Percentiles rank a stretch among this genome's conserved stretches.
These are phyloP conservation scores for Colletotrichum eleusines DNA, from an alignment of 2,329 filamentous ascomycete genomes.

Conservation along the genomic window DNA sequence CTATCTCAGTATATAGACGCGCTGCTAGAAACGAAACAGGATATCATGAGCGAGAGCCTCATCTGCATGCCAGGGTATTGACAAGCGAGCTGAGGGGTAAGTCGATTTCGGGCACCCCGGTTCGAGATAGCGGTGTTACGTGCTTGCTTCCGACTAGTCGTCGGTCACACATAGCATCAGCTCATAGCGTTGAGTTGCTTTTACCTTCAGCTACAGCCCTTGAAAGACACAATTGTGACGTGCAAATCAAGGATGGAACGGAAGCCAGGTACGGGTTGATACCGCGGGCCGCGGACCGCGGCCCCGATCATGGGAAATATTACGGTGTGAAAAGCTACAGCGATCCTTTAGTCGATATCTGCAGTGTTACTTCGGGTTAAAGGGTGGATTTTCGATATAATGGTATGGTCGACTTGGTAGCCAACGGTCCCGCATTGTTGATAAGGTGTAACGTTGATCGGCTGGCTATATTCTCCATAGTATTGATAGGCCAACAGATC, in stretches of 20 bases:
- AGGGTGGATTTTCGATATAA: not conserved
- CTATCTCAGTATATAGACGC: not conserved
- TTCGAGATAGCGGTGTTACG: not conserved
- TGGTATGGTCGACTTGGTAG: not conserved
- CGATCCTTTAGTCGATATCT: too few species aligned
- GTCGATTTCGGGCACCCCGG: not conserved
- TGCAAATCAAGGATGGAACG: not conserved
- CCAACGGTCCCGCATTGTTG: not conserved
- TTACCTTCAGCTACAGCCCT: not conserved
- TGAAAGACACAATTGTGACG: not conserved
- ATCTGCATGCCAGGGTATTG: not conserved
- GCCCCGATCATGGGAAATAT: not conserved
- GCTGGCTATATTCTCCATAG: not conserved
- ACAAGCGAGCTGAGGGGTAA: not conserved
- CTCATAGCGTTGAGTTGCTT: not conserved
- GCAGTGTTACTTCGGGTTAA: not conserved
- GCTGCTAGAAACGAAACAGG: not conserved
- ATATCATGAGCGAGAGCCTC: not conserved
- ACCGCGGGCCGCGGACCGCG: slow-evolving; percentile 30
- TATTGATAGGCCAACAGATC: not conserved
- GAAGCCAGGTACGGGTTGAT: slow-evolving; percentile 3
- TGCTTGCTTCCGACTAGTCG: not conserved
- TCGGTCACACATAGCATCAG: not conserved
- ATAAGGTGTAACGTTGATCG: not conserved
- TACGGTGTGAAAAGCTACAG: not conserved